These are phyloP conservation scores for Talaromyces ruber DNA, from an alignment of 495 filamentous ascomycete species.

Conservation along the genomic window DNA sequence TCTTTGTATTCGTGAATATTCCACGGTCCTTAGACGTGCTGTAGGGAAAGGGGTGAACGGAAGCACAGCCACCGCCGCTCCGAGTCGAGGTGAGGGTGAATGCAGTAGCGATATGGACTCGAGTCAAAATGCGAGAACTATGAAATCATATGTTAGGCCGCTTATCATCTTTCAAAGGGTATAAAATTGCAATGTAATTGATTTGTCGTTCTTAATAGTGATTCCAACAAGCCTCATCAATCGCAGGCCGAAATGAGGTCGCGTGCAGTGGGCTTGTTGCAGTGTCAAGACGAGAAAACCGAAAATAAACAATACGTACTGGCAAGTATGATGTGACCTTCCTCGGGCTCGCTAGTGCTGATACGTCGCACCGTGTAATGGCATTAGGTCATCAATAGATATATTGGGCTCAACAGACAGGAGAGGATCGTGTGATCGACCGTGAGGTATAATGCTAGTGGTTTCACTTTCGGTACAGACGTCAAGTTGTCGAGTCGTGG, in stretches of 20 bases:
- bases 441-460: background rate
- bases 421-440: background rate
- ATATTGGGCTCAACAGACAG: background rate
- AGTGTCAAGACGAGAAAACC: background rate
- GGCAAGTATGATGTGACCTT: slow-evolving; percentile 1
- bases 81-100: background rate
- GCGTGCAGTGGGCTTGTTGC: background rate
- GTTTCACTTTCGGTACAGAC: background rate
- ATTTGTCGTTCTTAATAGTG: background rate
- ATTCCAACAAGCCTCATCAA: background rate
- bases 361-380: background rate
- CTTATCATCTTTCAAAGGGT: background rate
- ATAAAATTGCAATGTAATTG: background rate
- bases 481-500: background rate
- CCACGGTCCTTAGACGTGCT: background rate
- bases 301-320: background rate
- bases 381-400: background rate
- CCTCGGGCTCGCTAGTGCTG: background rate
- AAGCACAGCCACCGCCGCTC: background rate
- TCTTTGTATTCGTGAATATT: background rate
- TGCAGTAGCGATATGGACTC: background rate
- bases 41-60: background rate
- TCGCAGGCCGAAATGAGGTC: background rate
- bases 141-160: background rate
- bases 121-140: background rate